Conservation (phyloP, 2,329 filamentous ascomycete genomes). For the Colletotrichum somersetense region DNA sequence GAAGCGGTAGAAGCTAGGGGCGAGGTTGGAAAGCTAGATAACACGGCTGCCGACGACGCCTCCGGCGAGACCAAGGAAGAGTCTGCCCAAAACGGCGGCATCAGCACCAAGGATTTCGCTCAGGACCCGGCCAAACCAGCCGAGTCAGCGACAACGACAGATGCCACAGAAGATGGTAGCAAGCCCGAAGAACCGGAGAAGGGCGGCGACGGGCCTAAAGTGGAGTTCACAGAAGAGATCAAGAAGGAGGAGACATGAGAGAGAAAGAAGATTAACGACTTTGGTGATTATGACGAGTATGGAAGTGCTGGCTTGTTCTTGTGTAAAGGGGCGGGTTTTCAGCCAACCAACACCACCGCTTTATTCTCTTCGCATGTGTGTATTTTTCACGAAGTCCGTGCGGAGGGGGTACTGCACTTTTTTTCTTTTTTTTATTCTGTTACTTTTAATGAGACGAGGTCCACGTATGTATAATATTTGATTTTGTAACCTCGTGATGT, state of each 20-base stretch:
- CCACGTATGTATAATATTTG: slow-evolving; percentile 35
- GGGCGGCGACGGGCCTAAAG: slow-evolving; percentile 41
- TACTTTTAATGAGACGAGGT: slow-evolving; percentile 33
- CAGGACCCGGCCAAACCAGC: slow-evolving; percentile 45
- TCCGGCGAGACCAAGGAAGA: slow-evolving; percentile 45
- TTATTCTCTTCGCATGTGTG: not conserved
- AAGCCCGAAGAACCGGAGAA: slow-evolving; percentile 44
- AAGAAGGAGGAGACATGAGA: slow-evolving; percentile 28
- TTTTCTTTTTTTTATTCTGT: not conserved
- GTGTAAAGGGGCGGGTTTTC: not conserved
- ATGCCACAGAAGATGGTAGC: slow-evolving; percentile 39
- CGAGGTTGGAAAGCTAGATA: slow-evolving; percentile 27
- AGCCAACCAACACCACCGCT: not conserved
- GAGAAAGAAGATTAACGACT: slow-evolving; percentile 6
- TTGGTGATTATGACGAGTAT: slow-evolving; percentile 8
- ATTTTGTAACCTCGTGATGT: slow-evolving; percentile 12
- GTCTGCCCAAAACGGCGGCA: slow-evolving; percentile 10
- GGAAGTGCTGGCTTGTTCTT: not conserved
- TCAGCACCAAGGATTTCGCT: slow-evolving; percentile 45
- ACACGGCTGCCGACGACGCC: slow-evolving; percentile 29
- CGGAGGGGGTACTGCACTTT: not conserved
- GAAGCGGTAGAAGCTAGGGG: not conserved
- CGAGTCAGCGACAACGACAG: slow-evolving; percentile 41
- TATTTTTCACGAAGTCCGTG: not conserved
- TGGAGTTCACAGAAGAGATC: slow-evolving; percentile 18